A percentile compares a stretch with the other conserved stretches of the same genome.
Evolutionary conservation across 2,329 filamentous ascomycete species (phyloP).

Genomic region (Chrysoporthe cubensis): DNA sequence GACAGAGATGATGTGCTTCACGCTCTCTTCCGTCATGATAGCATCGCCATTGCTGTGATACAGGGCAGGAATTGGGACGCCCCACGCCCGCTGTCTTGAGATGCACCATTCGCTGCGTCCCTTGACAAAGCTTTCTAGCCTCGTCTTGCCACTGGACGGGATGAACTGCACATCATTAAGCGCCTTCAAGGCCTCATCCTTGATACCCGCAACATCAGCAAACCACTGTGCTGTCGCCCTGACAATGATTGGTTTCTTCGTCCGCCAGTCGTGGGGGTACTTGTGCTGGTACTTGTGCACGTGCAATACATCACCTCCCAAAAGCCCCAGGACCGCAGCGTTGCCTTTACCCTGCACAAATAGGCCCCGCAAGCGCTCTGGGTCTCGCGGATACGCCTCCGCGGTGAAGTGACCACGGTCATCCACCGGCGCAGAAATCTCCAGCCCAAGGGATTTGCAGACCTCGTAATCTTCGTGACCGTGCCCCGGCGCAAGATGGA

Average conservation of each 20-base stretch:
- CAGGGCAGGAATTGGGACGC: constrained; percentile 90
- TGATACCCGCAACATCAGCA: constrained; percentile 85
- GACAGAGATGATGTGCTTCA: constrained; percentile 81
- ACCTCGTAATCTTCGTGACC: constrained; percentile 95
- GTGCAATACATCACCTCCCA: constrained; percentile 68
- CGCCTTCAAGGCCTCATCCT: constrained; percentile 70
- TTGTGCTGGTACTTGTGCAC: constrained; percentile 81
- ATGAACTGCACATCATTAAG: constrained; percentile 77
- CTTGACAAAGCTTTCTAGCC: constrained; percentile 84
- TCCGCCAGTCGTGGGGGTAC: constrained; percentile 97
- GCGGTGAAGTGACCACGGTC: constrained; percentile 79
- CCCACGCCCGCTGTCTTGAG: constrained; percentile 93
- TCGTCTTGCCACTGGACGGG: constrained; percentile 71
- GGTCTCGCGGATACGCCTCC: constrained; percentile 74
- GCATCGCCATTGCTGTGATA: constrained; percentile 76
- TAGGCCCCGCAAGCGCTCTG: constrained; percentile 68
- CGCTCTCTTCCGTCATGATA: constrained; percentile 76
- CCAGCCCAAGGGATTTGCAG: constrained; percentile 71
- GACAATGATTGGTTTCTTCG: constrained; percentile 88
- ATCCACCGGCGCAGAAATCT: constrained; percentile 81
- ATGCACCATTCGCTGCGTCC: constrained; percentile 97
- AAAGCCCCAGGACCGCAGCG: constrained; percentile 65
- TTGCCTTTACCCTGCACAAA: constrained; percentile 52
- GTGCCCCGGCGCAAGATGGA: constrained; percentile 92
- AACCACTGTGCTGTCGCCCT: constrained; percentile 98